Conservation (phyloP, 148 eudicot genomes). For the Talinum fruticosum region DNA sequence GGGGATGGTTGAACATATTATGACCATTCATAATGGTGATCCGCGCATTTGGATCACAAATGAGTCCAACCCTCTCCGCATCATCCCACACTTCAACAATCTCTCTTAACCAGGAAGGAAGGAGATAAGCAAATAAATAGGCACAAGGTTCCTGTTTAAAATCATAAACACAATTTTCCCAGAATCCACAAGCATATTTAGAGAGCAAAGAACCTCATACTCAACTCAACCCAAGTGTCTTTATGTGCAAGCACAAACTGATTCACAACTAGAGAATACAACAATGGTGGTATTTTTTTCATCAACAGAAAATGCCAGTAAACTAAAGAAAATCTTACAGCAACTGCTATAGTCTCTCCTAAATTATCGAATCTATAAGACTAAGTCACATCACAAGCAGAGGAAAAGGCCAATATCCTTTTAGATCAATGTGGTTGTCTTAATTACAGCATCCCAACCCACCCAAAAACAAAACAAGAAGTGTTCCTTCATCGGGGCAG, state of each 20-base stretch:
- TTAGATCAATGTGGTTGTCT: background rate
- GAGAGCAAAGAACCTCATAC: background rate
- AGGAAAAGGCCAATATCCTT: background rate
- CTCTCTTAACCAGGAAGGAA: too few species aligned
- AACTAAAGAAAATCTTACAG: background rate
- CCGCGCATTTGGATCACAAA: too few species aligned
- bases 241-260: background rate
- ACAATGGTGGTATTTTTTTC: background rate
- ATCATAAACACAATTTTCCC: background rate
- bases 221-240: background rate
- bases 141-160: background rate
- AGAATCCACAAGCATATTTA: background rate
- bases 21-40: too few species aligned
- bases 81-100: too few species aligned
- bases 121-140: background rate
- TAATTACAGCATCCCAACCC: background rate
- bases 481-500: background rate
- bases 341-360: background rate
- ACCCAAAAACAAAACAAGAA: background rate
- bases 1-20: too few species aligned
- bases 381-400: background rate
- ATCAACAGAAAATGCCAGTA: background rate
- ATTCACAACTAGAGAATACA: background rate
- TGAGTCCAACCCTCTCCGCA: too few species aligned
- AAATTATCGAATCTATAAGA: too few species aligned